Evolutionary conservation across 2,329 filamentous ascomycete species (phyloP).

Genomic region (Penicillium sp.): DNA sequence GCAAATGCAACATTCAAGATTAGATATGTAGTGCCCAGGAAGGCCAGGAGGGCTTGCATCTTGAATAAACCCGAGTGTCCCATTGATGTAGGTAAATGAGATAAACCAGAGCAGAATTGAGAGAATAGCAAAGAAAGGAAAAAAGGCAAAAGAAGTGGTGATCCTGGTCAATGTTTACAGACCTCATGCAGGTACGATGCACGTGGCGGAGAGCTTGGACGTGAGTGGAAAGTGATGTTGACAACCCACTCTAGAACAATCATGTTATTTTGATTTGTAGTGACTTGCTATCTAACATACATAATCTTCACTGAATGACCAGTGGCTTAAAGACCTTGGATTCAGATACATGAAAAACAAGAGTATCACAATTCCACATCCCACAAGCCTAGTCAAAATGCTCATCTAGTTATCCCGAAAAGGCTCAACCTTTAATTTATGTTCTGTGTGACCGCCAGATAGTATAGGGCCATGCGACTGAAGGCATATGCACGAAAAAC

Average conservation of each 20-base stretch:
- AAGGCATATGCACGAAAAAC: slow-evolving; percentile 39
- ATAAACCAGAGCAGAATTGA: background rate
- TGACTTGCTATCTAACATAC: background rate
- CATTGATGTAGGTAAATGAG: background rate
- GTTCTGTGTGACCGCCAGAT: slow-evolving; percentile 57
- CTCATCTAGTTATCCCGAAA: slow-evolving; percentile 20
- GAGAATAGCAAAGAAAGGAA: background rate
- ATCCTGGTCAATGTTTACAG: background rate
- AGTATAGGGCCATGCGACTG: slow-evolving; percentile 58
- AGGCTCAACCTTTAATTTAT: slow-evolving; percentile 44
- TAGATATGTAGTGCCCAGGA: background rate
- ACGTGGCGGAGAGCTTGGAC: background rate
- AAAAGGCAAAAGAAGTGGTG: background rate
- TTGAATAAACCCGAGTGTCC: background rate
- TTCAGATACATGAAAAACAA: background rate
- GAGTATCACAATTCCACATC: background rate
- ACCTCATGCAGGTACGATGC: background rate
- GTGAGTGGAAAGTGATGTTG: background rate
- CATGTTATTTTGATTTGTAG: background rate
- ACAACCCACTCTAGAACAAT: background rate
- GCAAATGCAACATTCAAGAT: background rate
- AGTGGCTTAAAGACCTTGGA: background rate
- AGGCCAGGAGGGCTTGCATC: slow-evolving; percentile 12
- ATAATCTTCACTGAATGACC: background rate
- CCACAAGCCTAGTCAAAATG: slow-evolving; percentile 13